phyloP scores from a whole-genome alignment of 2,329 filamentous ascomycete genomes.

The Microcera coccophila region DNA sequence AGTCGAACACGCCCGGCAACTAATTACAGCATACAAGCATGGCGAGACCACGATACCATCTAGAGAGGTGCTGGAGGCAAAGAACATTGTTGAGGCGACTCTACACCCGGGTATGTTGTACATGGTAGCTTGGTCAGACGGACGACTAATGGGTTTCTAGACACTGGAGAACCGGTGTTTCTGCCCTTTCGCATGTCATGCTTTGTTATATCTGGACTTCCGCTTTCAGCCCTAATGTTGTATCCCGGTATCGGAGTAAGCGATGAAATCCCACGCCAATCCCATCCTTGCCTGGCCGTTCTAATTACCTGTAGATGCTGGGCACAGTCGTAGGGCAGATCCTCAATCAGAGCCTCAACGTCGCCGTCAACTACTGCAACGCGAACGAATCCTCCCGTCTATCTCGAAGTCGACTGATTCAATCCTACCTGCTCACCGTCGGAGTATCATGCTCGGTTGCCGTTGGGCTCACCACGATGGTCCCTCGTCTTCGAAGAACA shows the following conservation, averaged over 20 bases:
- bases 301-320: not conserved
- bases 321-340: not conserved
- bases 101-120: not conserved
- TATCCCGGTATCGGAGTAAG: not conserved
- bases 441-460: not conserved
- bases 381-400: not conserved
- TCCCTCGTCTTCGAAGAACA: not conserved
- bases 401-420: not conserved
- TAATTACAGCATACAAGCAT: not conserved
- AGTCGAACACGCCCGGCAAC: not conserved
- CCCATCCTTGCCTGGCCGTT: no score
- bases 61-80: not conserved
- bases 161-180: not conserved
- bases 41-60: not conserved
- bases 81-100: not conserved
- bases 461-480: not conserved
- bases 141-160: not conserved
- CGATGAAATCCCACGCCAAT: no score
- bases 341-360: not conserved
- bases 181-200: not conserved
- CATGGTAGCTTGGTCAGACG: not conserved
- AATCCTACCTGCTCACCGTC: not conserved
- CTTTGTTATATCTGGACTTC: not conserved
- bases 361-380: not conserved
- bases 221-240: not conserved